These are phyloP conservation scores for Alternaria novae-zelandiae DNA, from an alignment of 2,329 filamentous ascomycete species.

Conservation along the genomic window DNA sequence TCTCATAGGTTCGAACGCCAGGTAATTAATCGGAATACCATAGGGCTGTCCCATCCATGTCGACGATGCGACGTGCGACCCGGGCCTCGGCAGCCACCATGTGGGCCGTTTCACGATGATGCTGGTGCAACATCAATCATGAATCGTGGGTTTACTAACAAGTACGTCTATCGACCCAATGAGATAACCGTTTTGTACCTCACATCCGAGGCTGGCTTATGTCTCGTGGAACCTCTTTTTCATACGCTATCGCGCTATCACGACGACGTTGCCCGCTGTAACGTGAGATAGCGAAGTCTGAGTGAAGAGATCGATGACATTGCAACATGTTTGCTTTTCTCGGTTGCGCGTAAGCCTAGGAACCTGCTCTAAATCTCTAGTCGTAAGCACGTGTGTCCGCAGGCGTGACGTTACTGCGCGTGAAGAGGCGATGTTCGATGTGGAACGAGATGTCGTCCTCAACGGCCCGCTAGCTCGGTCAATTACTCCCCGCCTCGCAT, in stretches of 20 bases:
- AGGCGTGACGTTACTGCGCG: too few species aligned
- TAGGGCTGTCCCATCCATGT: constrained; percentile 8
- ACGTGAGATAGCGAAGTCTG: neutral
- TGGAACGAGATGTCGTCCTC: neutral
- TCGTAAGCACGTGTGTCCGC: too few species aligned
- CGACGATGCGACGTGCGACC: neutral
- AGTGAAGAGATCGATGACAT: neutral
- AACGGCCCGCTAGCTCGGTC: neutral
- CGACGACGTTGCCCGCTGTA: neutral
- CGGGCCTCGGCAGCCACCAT: constrained; percentile 5
- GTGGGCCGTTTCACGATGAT: constrained; percentile 2
- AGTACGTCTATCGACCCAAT: neutral
- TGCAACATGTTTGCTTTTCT: neutral
- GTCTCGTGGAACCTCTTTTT: neutral
- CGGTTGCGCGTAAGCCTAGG: too few species aligned
- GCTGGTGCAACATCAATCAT: constrained; percentile 5
- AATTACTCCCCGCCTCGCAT: neutral
- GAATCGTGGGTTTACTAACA: neutral
- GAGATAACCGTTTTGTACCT: neutral
- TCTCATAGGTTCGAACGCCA: neutral
- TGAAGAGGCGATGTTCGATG: neutral
- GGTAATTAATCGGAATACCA: neutral
- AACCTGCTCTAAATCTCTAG: too few species aligned
- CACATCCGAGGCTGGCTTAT: neutral
- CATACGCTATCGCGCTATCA: neutral